Evolutionary conservation across 2,329 filamentous ascomycete genomes (phyloP), one percentile per base, ranked within the genome.

Genomic region (Sporothrix pallida): DNA sequence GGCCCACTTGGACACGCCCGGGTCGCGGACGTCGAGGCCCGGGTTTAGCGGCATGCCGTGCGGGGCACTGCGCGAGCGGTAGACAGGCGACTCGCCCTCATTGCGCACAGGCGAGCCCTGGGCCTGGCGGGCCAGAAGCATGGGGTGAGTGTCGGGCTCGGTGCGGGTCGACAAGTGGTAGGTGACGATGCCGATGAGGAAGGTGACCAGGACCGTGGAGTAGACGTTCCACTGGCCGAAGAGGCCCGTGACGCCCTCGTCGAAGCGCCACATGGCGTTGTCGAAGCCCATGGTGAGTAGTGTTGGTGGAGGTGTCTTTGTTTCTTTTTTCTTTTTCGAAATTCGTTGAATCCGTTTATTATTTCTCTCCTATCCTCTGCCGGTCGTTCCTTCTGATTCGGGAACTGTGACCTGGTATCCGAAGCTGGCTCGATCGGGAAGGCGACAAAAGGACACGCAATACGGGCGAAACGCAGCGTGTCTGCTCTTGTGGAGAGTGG

Each of bases 131-230:
- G 93, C 93, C 42, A 99, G 90, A 67, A 98, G 88, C 82, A 97
- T 91, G 48, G 96, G 95, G 82, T 98, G 96, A 5, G 92, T 92
- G 84, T 99, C 96, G 6, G 96, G 93, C 71, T 98, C 95, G 75
- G 89, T 88, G 70, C 89, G 87, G 75, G 89, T 89, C 78, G 92
- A 84, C 76, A 97, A 83, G 62, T 91, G 88, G 82, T 93, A 94
- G 73, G 90, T 87, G 73, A 95, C 82, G 78, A 94, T 87, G 72
- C 87, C 85, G 75, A 91, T 84, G 60, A 98, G 85, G 75, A 88
- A 79, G 31, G 91, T 88, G 63, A 89, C 87, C 76, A 99, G 86
- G 58, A 90, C 79, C 2, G 93, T 96, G 44, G 93, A 93, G 84
- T 92, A 92, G 77, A 88, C 83, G 81, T 96, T 94, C 94, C 95